Conservation (phyloP, 2,329 filamentous ascomycete species). For the Tolypocladium cylindrosporum region DNA sequence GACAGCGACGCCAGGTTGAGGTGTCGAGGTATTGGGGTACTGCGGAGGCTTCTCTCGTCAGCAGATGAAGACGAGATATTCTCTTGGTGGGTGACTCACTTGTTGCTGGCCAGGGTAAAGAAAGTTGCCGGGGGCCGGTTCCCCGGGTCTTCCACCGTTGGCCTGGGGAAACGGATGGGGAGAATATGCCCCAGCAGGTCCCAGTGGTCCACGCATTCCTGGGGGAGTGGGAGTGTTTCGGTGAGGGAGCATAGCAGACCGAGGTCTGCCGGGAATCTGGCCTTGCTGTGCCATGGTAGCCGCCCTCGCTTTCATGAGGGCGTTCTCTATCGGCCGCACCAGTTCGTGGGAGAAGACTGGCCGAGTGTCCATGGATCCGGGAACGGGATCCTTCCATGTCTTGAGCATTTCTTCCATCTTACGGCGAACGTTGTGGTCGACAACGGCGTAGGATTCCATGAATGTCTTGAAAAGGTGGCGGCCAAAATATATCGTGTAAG, state of each 20-base stretch:
- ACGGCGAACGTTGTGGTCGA: conserved; percentile 70
- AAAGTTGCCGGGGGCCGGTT: conserved; percentile 4
- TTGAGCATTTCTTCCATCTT: conserved; percentile 97
- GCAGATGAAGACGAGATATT: neutral
- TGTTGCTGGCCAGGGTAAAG: conserved; percentile 16
- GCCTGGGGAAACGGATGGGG: conserved; percentile 16
- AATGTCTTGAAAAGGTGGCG: conserved; percentile 88
- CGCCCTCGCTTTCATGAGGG: conserved; percentile 70
- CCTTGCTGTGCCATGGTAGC: conserved; percentile 46
- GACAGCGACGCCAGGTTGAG: conserved; percentile 24
- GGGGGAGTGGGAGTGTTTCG: conserved; percentile 69
- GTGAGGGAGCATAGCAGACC: conserved; percentile 46
- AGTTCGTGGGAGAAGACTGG: conserved; percentile 85
- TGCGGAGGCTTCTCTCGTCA: neutral
- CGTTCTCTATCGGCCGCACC: conserved; percentile 86
- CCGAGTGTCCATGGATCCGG: conserved; percentile 82
- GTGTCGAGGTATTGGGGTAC: conserved; percentile 29
- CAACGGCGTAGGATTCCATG: conserved; percentile 90
- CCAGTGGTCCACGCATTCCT: conserved; percentile 22
- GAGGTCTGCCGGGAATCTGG: conserved; percentile 33
- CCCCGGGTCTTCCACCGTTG: conserved; percentile 19
- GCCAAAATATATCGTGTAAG: conserved; percentile 91
- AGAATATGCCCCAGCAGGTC: conserved; percentile 13
- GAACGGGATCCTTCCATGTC: conserved; percentile 96
- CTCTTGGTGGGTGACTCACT: conserved; percentile 10